These are phyloP conservation scores for Leccinum broughii DNA, from an alignment of 768 basidiomycete species.

Conservation along the genomic window DNA sequence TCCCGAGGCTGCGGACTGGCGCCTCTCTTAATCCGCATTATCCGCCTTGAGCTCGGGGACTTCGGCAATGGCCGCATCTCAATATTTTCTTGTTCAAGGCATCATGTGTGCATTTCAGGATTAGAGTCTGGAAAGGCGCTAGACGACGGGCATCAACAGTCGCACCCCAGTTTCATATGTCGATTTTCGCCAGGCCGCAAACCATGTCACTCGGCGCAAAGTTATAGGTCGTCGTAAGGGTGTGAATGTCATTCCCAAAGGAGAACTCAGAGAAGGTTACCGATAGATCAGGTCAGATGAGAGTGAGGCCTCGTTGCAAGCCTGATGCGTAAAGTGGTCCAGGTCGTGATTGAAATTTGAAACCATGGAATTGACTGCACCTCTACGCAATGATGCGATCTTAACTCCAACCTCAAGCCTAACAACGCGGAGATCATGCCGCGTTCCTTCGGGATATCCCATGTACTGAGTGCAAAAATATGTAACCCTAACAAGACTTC, in stretches of 20 bases:
- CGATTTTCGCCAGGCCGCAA: slow-evolving; percentile 2
- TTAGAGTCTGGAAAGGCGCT: background rate
- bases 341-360: slow-evolving; percentile 3
- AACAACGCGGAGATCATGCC: slow-evolving; percentile 34
- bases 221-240: background rate
- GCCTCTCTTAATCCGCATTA: background rate
- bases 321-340: slow-evolving; percentile 5
- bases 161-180: slow-evolving; percentile 4
- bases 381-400: background rate
- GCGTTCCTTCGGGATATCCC: slow-evolving; percentile 33
- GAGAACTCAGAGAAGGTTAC: slow-evolving; percentile 6
- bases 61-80: slow-evolving; percentile 3
- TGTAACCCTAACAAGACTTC: background rate
- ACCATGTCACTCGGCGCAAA: slow-evolving; percentile 2
- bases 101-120: slow-evolving; percentile 13
- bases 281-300: slow-evolving; percentile 6
- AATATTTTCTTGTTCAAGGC: slow-evolving; percentile 27
- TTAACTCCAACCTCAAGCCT: slow-evolving; percentile 28
- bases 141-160: slow-evolving; percentile 4
- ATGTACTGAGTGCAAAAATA: slow-evolving; percentile 22
- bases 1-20: slow-evolving; percentile 46
- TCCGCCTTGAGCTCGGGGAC: too few species aligned
- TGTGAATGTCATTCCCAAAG: background rate
- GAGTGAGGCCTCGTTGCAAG: slow-evolving; percentile 1
- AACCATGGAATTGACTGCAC: slow-evolving; percentile 3